Percentiles rank a stretch among this genome's conserved stretches.
Evolutionary conservation across 2,329 filamentous ascomycete species (phyloP).

Genomic region (Sphaerulina populicola): DNA sequence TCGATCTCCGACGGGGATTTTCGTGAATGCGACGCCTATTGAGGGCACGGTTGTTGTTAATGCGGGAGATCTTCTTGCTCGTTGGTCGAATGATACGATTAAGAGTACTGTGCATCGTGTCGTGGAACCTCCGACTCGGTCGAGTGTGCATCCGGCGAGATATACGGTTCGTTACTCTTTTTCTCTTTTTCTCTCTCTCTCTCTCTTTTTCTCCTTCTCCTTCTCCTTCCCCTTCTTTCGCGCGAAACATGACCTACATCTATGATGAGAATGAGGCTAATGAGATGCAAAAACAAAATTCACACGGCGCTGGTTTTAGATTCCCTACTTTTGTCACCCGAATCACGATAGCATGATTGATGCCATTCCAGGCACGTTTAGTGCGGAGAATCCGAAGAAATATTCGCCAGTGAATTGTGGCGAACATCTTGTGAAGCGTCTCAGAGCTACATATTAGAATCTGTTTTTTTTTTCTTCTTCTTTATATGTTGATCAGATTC

Average conservation of each 20-base stretch:
- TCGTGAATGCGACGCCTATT: constrained; percentile 76
- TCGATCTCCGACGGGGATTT: constrained; percentile 61
- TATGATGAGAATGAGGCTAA: too few relatives aligned
- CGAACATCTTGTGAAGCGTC: constrained; percentile 68
- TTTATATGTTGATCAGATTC: background rate
- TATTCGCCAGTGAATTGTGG: constrained; percentile 67
- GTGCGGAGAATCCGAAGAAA: constrained; percentile 58
- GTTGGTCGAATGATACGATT: constrained; percentile 77
- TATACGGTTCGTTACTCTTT: constrained; percentile 49
- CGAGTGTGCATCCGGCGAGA: constrained; percentile 56
- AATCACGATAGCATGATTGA: constrained; percentile 69
- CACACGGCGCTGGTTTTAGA: too few relatives aligned
- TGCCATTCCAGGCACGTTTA: constrained; percentile 69
- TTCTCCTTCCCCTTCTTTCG: background rate
- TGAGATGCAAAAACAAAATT: too few relatives aligned
- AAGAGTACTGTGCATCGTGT: constrained; percentile 84
- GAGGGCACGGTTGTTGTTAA: constrained; percentile 77
- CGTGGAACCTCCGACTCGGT: constrained; percentile 62
- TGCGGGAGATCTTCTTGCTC: constrained; percentile 72
- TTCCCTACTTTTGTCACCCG: constrained; percentile 88
- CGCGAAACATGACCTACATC: background rate
- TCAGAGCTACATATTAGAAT: constrained; percentile 55
- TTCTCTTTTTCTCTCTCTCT: too few relatives aligned
- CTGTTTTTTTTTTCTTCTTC: too few relatives aligned
- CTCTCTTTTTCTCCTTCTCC: background rate